Conservation (phyloP, 495 filamentous ascomycete genomes). For the Monascus purpureus region DNA sequence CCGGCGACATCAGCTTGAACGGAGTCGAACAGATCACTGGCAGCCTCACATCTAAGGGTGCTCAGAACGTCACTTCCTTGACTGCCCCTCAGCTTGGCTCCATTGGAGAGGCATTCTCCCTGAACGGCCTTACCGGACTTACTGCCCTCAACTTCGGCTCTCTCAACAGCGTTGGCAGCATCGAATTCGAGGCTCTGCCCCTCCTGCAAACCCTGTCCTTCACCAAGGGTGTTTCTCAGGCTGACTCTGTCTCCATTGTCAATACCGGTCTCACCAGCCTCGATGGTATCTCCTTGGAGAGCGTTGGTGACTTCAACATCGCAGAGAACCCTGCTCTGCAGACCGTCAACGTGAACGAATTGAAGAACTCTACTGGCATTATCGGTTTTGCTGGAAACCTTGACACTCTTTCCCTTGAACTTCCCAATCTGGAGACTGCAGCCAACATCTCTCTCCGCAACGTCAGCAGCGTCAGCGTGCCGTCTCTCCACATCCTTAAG, state of each 20-base stretch:
- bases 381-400: conserved; percentile 47
- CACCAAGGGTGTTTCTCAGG: conserved; percentile 45
- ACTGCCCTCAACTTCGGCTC: conserved; percentile 44
- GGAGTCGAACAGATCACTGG: conserved; percentile 50
- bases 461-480: conserved; percentile 56
- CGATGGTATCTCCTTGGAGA: conserved; percentile 60
- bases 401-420: conserved; percentile 47
- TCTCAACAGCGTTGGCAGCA: conserved; percentile 46
- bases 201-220: conserved; percentile 55
- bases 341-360: conserved; percentile 52
- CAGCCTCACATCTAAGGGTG: conserved; percentile 47
- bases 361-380: conserved; percentile 48
- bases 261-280: conserved; percentile 70
- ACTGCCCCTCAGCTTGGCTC: conserved; percentile 30
- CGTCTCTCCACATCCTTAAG: conserved; percentile 63
- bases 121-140: conserved; percentile 53
- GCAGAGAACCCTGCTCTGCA: conserved; percentile 67
- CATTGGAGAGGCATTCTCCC: conserved; percentile 48
- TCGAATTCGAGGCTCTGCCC: conserved; percentile 63
- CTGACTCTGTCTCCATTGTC: conserved; percentile 51
- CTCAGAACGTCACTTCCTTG: conserved; percentile 40
- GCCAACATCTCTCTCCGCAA: conserved; percentile 82
- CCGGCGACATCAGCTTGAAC: conserved; percentile 31
- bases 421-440: conserved; percentile 67
- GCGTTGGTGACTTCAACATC: conserved; percentile 50